Evolutionary conservation across 192 early-diverging fungal genomes (phyloP).

Genomic region (Coemansia sp.): DNA sequence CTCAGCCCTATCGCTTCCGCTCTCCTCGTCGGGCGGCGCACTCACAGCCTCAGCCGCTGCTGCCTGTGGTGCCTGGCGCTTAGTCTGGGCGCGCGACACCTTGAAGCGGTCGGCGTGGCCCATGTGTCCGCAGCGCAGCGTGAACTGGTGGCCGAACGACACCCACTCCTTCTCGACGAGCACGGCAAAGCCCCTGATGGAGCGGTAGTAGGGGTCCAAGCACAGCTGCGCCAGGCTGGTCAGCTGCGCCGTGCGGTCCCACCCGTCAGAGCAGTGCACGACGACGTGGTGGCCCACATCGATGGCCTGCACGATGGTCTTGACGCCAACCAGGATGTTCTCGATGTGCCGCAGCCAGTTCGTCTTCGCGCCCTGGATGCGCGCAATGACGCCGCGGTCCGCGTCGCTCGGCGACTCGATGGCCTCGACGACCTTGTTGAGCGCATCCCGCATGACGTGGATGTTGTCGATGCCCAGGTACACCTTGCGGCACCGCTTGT

Average conservation of each 20-base stretch:
- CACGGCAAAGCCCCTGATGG: constrained; percentile 85
- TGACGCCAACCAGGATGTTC: constrained; percentile 77
- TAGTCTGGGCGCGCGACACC: constrained; percentile 28
- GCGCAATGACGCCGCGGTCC: constrained; percentile 51
- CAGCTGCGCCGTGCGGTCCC: constrained; percentile 97
- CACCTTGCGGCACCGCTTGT: constrained; percentile 80
- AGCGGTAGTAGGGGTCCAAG: constrained; percentile 95
- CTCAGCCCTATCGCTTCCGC: neutral
- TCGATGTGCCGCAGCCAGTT: constrained; percentile 89
- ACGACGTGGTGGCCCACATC: constrained; percentile 77
- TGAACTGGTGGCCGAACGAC: constrained; percentile 96
- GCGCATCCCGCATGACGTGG: constrained; percentile 93
- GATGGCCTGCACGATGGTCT: constrained; percentile 77
- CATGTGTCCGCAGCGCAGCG: constrained; percentile 88
- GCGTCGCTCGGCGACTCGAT: constrained; percentile 7
- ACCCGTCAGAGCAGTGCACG: constrained; percentile 98
- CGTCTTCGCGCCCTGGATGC: constrained; percentile 62
- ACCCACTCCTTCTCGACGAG: constrained; percentile 98
- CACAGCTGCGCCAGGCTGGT: constrained; percentile 87
- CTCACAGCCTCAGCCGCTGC: neutral
- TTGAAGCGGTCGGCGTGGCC: constrained; percentile 71
- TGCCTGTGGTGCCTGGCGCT: neutral
- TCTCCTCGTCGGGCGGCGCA: neutral
- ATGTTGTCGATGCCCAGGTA: constrained; percentile 98
- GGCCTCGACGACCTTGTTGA: constrained; percentile 74